A percentile compares a stretch with the other conserved stretches of the same genome.
These are phyloP conservation scores for Euphorbia lathyris DNA, from an alignment of 345 rosid genomes.

Conservation along the genomic window DNA sequence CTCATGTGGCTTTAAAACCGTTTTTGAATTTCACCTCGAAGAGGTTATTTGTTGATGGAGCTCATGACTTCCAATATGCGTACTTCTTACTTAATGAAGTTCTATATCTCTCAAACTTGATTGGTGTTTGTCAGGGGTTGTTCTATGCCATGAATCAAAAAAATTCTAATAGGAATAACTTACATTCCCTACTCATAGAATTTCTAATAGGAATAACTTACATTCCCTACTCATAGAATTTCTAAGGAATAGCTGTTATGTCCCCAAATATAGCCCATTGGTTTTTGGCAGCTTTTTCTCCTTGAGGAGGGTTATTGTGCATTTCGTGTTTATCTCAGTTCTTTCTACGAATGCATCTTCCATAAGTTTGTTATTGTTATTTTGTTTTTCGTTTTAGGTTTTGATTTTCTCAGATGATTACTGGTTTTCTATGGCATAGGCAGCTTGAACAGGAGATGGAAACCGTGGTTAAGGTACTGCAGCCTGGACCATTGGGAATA, in stretches of 20 bases:
- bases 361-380: neutral
- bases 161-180: neutral
- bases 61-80: neutral
- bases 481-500: slow-evolving; percentile 86
- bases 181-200: too few species aligned
- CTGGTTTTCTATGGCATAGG: slow-evolving; percentile 31
- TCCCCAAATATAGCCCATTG: neutral
- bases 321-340: neutral
- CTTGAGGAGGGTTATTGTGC: neutral
- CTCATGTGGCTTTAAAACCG: neutral
- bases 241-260: too few species aligned
- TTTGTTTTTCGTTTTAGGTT: neutral
- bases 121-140: neutral
- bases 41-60: neutral
- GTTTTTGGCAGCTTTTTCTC: neutral
- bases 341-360: neutral
- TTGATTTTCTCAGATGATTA: neutral
- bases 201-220: neutral
- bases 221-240: too few species aligned
- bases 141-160: too few species aligned
- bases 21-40: neutral
- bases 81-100: neutral
- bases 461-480: slow-evolving; percentile 74
- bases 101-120: neutral
- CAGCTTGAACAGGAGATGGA: slow-evolving; percentile 79